Base-by-base conservation (phyloP, 2,329 filamentous ascomycete species). In the Fusarium setosum region DNA sequence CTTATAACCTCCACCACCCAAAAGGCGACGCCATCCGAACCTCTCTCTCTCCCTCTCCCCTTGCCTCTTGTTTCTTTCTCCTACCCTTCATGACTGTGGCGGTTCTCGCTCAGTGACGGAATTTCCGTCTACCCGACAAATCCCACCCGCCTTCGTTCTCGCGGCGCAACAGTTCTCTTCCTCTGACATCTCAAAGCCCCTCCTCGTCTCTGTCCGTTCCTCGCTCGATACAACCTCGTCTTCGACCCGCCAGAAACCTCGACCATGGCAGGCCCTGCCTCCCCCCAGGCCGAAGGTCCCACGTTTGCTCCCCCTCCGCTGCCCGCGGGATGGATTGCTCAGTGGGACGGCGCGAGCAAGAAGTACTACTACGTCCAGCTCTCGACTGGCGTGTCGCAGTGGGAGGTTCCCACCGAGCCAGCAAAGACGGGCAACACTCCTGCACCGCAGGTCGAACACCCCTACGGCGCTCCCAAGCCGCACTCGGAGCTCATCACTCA, bases 281-380 rank as follows among this genome's bases (percentile, higher is more conserved):
- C 86, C 68, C 86, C 86, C 64, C 81, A 83, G 77, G 82, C 83
- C 76, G 84, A 86, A 73, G 86, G 86, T 72, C 86, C 86, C 68
- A 85, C 84, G 72, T 87, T 82, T 71, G 83, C 81, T 66, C 88
- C 88, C 65, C 88, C 88, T 45, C 80, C 81, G 44, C 82, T 90
- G 51, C 88, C 88, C 48, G 79, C 86, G 12, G 88, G 88, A 72
- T 91, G 88, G 88, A 90, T 90, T 72, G 87, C 88, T 59, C 88
- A 91, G 79, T 91, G 88, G 88, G 88, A 91, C 73, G 85, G 84
- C 63, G 74, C 82, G 56, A 87, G 83, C 75, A 85, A 82, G 75
- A 90, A 90, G 75, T 91, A 90, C 75, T 91, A 91, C 76, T 91
- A 87, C 75, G 90, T 92, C 49, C 89, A 92, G 76, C 85, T 92